These are phyloP conservation scores for Coemansia sp. DNA, from an alignment of 192 early-diverging fungal genomes.

Conservation along the genomic window DNA sequence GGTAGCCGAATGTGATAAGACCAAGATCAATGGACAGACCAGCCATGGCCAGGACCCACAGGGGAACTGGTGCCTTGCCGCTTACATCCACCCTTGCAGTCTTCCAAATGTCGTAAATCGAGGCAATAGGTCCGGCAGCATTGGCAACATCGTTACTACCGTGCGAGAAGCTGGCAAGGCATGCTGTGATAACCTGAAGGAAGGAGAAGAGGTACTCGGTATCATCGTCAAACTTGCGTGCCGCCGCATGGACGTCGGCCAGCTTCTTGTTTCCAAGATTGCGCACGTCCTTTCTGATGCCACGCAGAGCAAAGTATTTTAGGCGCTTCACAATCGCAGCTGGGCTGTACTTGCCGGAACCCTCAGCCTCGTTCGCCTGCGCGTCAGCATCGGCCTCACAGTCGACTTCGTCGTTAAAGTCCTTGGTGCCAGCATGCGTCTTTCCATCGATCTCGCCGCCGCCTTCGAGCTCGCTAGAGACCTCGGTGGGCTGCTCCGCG, in stretches of 20 bases:
- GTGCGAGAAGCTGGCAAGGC: slow-evolving; percentile 81
- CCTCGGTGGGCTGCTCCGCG: slow-evolving; percentile 19
- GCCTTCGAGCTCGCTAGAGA: slow-evolving; percentile 29
- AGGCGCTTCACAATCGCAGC: slow-evolving; percentile 1
- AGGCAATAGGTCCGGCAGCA: slow-evolving; percentile 75
- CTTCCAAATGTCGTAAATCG: slow-evolving; percentile 73
- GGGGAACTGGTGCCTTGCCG: slow-evolving; percentile 62
- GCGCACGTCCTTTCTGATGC: slow-evolving; percentile 55
- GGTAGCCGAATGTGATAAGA: slow-evolving; percentile 71
- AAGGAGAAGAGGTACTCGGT: slow-evolving; percentile 82
- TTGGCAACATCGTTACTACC: slow-evolving; percentile 87
- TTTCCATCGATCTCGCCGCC: slow-evolving; percentile 27
- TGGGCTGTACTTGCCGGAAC: slow-evolving; percentile 5
- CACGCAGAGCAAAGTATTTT: slow-evolving; percentile 40
- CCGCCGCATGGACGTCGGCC: slow-evolving; percentile 59
- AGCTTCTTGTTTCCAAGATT: slow-evolving; percentile 52
- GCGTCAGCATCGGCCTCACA: slow-evolving; percentile 5
- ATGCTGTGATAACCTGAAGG: slow-evolving; percentile 76
- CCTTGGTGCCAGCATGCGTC: slow-evolving; percentile 7
- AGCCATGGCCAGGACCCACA: slow-evolving; percentile 73
- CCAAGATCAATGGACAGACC: slow-evolving; percentile 76
- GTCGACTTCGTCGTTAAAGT: slow-evolving; percentile 9
- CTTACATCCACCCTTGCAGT: slow-evolving; percentile 47
- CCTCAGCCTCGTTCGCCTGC: slow-evolving; percentile 2
- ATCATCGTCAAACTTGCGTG: slow-evolving; percentile 66